A percentile compares a stretch with the other conserved stretches of the same genome.
These are phyloP conservation scores for Fusarium sp. DNA, from an alignment of 2,329 filamentous ascomycete genomes.

Conservation along the genomic window DNA sequence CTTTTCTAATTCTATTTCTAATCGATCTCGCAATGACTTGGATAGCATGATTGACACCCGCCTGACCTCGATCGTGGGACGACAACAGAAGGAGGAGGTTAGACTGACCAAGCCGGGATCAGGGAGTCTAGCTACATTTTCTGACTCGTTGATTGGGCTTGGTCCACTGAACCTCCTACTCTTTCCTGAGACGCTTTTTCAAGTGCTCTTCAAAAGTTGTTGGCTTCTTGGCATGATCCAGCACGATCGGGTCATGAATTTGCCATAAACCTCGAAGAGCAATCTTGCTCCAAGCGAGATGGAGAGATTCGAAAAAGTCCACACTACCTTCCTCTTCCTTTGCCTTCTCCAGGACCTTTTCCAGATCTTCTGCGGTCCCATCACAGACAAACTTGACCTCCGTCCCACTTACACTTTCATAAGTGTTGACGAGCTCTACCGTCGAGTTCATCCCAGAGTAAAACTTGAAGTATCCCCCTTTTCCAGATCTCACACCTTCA, in stretches of 20 bases:
- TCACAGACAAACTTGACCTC: background rate
- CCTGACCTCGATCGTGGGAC: background rate
- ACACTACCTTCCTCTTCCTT: background rate
- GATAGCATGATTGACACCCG: background rate
- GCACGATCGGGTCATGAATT: background rate
- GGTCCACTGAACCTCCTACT: background rate
- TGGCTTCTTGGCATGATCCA: background rate
- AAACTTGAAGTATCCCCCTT: background rate
- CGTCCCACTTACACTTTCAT: background rate
- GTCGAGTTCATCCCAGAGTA: background rate
- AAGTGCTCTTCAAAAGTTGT: background rate
- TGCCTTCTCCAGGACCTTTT: background rate
- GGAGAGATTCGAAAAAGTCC: background rate
- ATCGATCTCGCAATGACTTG: background rate
- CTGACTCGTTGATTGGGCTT: background rate
- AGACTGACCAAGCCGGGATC: no score
- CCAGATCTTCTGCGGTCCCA: background rate
- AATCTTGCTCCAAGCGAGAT: background rate
- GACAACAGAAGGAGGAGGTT: background rate
- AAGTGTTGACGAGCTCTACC: background rate
- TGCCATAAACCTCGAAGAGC: background rate
- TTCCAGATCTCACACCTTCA: background rate
- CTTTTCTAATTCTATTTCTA: background rate
- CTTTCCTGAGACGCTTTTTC: background rate
- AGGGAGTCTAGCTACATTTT: background rate